phyloP scores from a whole-genome alignment of 305 asterid species.

The Salvia sclarea region DNA sequence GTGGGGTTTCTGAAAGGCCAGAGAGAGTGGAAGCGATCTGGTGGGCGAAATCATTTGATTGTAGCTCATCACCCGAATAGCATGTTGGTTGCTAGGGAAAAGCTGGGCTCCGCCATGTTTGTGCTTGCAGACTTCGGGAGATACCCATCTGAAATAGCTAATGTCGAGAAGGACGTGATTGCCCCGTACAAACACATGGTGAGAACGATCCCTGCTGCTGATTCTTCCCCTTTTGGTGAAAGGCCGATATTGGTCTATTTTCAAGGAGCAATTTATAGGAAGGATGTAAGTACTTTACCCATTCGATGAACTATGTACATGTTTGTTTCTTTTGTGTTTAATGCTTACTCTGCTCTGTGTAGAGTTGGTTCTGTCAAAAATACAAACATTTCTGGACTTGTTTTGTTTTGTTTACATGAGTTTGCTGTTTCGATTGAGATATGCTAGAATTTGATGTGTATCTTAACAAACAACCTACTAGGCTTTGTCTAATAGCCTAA shows the following conservation, averaged over 20 bases:
- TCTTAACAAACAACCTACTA: neutral
- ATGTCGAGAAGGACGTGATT: slow-evolving; percentile 74
- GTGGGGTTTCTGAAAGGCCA: slow-evolving; percentile 53
- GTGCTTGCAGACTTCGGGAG: slow-evolving; percentile 92
- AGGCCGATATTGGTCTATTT: slow-evolving; percentile 62
- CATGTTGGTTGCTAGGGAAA: slow-evolving; percentile 64
- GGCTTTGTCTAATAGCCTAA: neutral
- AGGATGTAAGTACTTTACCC: slow-evolving; percentile 62
- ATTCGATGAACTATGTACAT: neutral
- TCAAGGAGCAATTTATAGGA: slow-evolving; percentile 84
- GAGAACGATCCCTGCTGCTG: slow-evolving; percentile 38
- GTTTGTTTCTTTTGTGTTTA: neutral
- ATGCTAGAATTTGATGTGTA: neutral
- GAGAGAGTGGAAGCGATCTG: slow-evolving; percentile 64
- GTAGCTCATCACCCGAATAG: slow-evolving; percentile 93
- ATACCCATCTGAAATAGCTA: slow-evolving; percentile 63
- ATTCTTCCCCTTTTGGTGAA: slow-evolving; percentile 50
- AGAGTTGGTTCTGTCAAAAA: slow-evolving; percentile 11
- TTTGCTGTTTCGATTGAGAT: neutral
- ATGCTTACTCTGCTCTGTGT: neutral
- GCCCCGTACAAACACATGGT: slow-evolving; percentile 93
- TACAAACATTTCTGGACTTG: no score
- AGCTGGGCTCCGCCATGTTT: slow-evolving; percentile 73
- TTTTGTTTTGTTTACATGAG: neutral
- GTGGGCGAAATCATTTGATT: slow-evolving; percentile 71